Evolutionary conservation across 306 rosid genomes (phyloP), one percentile per base, ranked within the genome.

Genomic region (Fragaria vesca): DNA sequence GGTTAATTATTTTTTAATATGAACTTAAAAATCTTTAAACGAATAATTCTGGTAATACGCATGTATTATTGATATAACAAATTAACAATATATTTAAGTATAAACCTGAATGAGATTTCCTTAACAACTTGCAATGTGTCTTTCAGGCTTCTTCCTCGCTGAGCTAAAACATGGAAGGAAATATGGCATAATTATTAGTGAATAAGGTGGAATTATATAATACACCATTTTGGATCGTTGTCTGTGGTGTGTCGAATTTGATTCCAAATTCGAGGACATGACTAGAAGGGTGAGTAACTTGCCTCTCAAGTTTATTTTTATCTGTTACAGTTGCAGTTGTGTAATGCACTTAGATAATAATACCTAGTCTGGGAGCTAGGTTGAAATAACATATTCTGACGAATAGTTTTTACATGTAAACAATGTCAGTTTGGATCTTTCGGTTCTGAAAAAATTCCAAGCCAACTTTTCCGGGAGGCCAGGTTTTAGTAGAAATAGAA

Each of bases 241-340:
- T 43, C 46, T 65, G 8, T 65, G 24, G 3, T 12, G 40, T 12
- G 40, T 30, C 12, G 7, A 32, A 17, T 16, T 63, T 18, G 21
- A 40, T 2, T 6, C 10, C 45, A 7, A 8, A 6, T 42, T 34
- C 5, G 12, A 6, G 12, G 21, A 28, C 43, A 8, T 65, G 69
- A 36, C 24, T 16, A 65, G 69, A 13, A 6, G 38, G 66, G 66
- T 61, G 69, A 65, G 69, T 65, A 65, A 65, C 69, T 65, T 65
- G 45, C 69, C 45, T 65, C 6, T 65, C 6, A 65, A 65, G 40
- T 65, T 36, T 34, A 16, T 65, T 16, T 36, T 16, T 8, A 15
- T 15, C 2, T 6, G 6, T 65, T 34, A 17, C 45, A 32, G 69
- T 43, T 34, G 69, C 9, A 16, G 6, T 65, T 65, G 20, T 65